Evolutionary conservation across 176 grass and related monocot genomes (phyloP), one percentile per base, ranked within the genome.

Genomic region (Musa beccarii): DNA sequence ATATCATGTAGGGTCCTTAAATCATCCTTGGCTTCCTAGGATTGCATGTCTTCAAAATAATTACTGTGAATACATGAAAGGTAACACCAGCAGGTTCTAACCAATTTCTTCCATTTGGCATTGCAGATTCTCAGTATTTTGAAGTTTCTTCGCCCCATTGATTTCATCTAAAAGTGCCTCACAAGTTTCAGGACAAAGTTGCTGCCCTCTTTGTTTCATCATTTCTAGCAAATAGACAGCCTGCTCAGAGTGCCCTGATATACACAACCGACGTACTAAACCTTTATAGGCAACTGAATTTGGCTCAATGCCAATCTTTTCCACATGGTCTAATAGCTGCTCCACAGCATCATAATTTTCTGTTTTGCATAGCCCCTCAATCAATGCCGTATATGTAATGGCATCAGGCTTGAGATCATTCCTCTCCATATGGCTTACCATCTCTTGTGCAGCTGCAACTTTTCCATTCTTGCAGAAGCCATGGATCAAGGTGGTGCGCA

Each of bases 401-500:
- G 56, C 2, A 56, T 74, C 72, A 29, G 72, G 72, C 22, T 34
- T 57, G 56, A 74, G 72, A 9, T 23, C 53, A 13, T 34, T 20
- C 53, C 12, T 56, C 22, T 56, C 53, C 53, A 74, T 74, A 28
- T 54, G 52, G 28, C 12, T 24, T 53, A 74, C 13, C 13, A 57
- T 20, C 51, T 7, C 21, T 54, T 56, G 53, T 56, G 72, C 72
- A 74, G 72, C 72, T 54, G 57, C 53, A 19, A 56, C 10, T 56
- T 74, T 19, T 25, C 72, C 72, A 57, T 55, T 17, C 72, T 74
- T 34, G 19, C 72, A 74, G 53, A 29, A 74, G 12, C 72, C 72
- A 19, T 74, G 51, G 52, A 74, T 74, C 72, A 74, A 74, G 21
- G 72, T 74, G 22, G 72, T 74, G 19, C 56, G 29, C 72, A 74